phyloP scores from a whole-genome alignment of 441 rosid species.

The Adansonia rubrostipa region DNA sequence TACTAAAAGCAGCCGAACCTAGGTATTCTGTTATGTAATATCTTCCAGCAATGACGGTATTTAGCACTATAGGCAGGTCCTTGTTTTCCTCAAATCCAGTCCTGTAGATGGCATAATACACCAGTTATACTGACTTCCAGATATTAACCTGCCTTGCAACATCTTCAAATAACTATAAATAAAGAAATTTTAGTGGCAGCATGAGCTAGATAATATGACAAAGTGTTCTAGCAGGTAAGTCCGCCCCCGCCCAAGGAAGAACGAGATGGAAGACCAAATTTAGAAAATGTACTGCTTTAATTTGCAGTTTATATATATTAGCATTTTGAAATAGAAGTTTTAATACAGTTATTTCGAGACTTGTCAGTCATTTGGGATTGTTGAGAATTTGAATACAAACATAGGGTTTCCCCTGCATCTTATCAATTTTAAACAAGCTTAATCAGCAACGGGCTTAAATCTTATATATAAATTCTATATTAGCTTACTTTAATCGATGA shows the following conservation, averaged over 20 bases:
- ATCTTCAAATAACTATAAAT: constrained; percentile 26
- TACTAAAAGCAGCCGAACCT: constrained; percentile 96
- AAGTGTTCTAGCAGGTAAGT: neutral
- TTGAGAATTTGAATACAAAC: too few species aligned
- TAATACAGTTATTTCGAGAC: too few species aligned
- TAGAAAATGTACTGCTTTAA: neutral
- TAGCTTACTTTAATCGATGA: neutral
- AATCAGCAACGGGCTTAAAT: neutral
- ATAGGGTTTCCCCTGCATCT: neutral
- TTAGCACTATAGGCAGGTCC: constrained; percentile 74
- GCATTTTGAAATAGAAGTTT: too few species aligned
- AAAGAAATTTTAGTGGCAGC: constrained; percentile 3
- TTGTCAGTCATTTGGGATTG: too few species aligned
- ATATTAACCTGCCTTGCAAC: constrained; percentile 29
- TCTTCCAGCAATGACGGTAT: constrained; percentile 83
- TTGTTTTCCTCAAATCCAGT: constrained; percentile 95
- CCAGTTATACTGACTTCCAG: constrained; percentile 30
- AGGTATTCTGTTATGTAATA: constrained; percentile 87
- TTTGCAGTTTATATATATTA: neutral
- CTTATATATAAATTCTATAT: neutral
- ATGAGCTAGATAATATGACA: neutral
- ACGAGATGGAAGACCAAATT: neutral
- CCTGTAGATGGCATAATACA: constrained; percentile 51
- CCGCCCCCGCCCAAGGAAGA: neutral
- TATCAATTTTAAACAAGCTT: neutral